phyloP scores from a whole-genome alignment of 805 yeast species.

The Sungouiella thailandica region DNA sequence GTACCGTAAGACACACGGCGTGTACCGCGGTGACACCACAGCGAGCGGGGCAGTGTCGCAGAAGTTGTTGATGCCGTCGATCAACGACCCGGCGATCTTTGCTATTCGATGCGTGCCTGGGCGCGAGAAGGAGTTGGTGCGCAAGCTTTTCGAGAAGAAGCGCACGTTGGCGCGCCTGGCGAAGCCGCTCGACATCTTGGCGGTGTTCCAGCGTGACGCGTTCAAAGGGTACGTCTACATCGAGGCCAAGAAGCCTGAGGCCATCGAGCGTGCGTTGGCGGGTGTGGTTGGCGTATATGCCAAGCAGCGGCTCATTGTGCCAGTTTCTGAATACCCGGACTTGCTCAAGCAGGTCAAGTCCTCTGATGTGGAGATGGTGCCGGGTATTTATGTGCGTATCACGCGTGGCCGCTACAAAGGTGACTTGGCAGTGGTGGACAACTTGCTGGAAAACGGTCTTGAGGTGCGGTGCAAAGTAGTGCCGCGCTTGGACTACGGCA shows the following conservation, averaged over 20 bases:
- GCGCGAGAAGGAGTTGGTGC: conserved; percentile 84
- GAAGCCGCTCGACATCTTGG: conserved; percentile 75
- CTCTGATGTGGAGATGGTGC: conserved; percentile 80
- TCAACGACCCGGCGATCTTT: conserved; percentile 94
- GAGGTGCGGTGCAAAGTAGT: conserved; percentile 92
- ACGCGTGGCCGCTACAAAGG: conserved; percentile 89
- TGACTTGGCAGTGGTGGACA: conserved; percentile 89
- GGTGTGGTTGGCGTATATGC: conserved; percentile 85
- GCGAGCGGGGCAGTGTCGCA: conserved; percentile 70
- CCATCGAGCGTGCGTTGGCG: conserved; percentile 79
- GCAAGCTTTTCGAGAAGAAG: conserved; percentile 79
- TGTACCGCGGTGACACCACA: conserved; percentile 80
- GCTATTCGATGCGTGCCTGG: conserved; percentile 93
- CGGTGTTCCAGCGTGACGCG: conserved; percentile 91
- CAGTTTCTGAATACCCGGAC: conserved; percentile 93
- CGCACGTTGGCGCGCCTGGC: conserved; percentile 68
- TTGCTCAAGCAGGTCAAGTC: conserved; percentile 84
- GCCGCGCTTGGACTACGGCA: conserved; percentile 91
- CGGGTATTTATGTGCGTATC: conserved; percentile 89
- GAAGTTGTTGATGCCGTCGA: conserved; percentile 88
- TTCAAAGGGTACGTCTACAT: conserved; percentile 89
- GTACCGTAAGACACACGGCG: conserved; percentile 81
- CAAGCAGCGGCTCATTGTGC: conserved; percentile 76
- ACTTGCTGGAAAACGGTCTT: conserved; percentile 88
- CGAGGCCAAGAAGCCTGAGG: conserved; percentile 91